Evolutionary conservation across 2,329 filamentous ascomycete species (phyloP).

Genomic region (Fusarium kyushuense): DNA sequence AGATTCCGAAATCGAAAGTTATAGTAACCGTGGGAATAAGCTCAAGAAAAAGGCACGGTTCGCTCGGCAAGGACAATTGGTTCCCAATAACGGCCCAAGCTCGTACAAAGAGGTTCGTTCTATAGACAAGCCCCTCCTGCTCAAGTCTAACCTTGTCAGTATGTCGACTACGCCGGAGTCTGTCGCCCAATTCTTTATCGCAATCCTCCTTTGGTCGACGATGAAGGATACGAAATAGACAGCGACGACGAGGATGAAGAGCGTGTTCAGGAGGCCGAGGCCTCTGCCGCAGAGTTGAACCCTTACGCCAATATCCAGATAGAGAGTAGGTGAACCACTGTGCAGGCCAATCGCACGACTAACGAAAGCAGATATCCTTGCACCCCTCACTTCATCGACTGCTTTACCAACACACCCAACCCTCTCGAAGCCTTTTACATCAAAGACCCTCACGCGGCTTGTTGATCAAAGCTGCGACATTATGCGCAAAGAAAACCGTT

Average conservation of each 20-base stretch:
- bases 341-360: constrained; percentile 40
- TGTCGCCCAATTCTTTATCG: constrained; percentile 78
- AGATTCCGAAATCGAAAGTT: constrained; percentile 76
- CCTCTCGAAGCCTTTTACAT: constrained; percentile 79
- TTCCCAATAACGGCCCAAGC: constrained; percentile 72
- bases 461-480: constrained; percentile 76
- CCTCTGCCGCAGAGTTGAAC: constrained; percentile 75
- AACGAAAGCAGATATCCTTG: constrained; percentile 71
- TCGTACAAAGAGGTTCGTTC: constrained; percentile 75
- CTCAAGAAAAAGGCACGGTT: constrained; percentile 81
- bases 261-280: constrained; percentile 69
- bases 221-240: constrained; percentile 82
- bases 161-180: constrained; percentile 79
- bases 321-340: constrained; percentile 67
- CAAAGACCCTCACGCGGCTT: constrained; percentile 78
- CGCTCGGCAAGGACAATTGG: constrained; percentile 76
- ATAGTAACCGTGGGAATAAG: constrained; percentile 82
- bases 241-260: constrained; percentile 79
- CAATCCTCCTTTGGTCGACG: constrained; percentile 79
- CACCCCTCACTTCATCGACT: constrained; percentile 79
- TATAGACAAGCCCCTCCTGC: constrained; percentile 16
- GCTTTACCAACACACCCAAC: constrained; percentile 81
- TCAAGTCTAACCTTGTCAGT: constrained; percentile 59
- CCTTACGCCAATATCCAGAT: constrained; percentile 79
- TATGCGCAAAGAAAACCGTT: constrained; percentile 79